Base-by-base conservation (phyloP, 768 basidiomycete genomes). In the Tylopilus rubrobrunneus region DNA sequence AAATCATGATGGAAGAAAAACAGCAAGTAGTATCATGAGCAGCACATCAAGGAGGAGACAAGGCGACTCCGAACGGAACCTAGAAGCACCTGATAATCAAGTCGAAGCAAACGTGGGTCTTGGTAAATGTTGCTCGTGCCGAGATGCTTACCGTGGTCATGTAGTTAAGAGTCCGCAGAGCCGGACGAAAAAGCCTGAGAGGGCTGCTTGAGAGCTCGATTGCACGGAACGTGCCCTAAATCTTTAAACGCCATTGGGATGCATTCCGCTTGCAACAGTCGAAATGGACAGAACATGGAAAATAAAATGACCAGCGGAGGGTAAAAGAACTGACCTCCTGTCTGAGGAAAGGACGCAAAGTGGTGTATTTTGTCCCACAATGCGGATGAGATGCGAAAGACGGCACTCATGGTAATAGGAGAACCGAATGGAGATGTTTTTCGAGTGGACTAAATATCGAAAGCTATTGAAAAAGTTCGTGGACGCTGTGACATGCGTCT, bases 301-400 rank as follows among this genome's bases (percentile, higher is more conserved):
- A 25, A 5, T 2, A 25, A 25, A 25, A 25, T 2, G n/a, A n/a
- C n/a, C 5, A 25, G 25, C 25, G 5, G 25, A 25, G 25, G 25
- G 25, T 25, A 25, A 29, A 11, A 11, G 12, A 46, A 72, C 84
- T 57, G 28, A 89, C 90, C 90, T 48, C 92, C 91, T 0, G 93
- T 96, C 73, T 95, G 95, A 3, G 91, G 91, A 71, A 94, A 94
- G 1, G 87, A 88, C 0, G 91, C 89, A 65, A 90, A 94, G 62
- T 94, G 89, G 72, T 89, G 88, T 56, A 95, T 91, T 71, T 81
- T 86, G 73, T 93, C 90, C 92, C 92, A 94, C 58, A 94, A 75
- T 8, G 83, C 76, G 53, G 85, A 75, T 15, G 86, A 80, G 58
- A 95, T 95, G 48, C 85, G 82, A 71, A 89, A 93, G 11, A 60